Conservation (phyloP, 768 basidiomycete species). For the Paxillus rubicundulus region DNA sequence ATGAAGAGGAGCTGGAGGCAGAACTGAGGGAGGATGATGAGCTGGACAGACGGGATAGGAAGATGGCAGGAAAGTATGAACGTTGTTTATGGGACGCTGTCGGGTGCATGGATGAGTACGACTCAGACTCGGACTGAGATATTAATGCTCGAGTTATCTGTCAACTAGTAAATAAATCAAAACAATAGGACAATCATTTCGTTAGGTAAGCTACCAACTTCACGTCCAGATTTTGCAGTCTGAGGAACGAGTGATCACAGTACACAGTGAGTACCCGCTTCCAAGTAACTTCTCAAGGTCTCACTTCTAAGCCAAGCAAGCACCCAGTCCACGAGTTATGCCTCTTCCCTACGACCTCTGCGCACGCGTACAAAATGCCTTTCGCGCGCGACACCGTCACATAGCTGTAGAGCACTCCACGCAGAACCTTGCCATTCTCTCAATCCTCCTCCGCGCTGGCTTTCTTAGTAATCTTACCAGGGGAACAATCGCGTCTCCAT, state of each 20-base stretch:
- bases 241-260: too few relatives aligned
- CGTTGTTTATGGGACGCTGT: slow-evolving; percentile 40
- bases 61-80: slow-evolving; percentile 37
- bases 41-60: slow-evolving; percentile 38
- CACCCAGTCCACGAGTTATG: too few relatives aligned
- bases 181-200: not conserved
- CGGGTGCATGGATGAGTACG: slow-evolving; percentile 22
- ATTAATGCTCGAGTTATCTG: not conserved
- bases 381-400: slow-evolving; percentile 71
- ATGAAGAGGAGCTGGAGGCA: slow-evolving; percentile 35
- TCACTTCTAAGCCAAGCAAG: slow-evolving; percentile 23
- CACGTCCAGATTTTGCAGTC: too few relatives aligned
- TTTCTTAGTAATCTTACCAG: slow-evolving; percentile 83
- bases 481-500: slow-evolving; percentile 64
- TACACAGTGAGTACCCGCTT: too few relatives aligned
- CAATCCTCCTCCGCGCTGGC: slow-evolving; percentile 88
- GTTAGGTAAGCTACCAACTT: too few relatives aligned
- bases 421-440: slow-evolving; percentile 89
- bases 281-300: slow-evolving; percentile 16
- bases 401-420: slow-evolving; percentile 80
- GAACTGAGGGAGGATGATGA: slow-evolving; percentile 45
- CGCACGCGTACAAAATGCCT: slow-evolving; percentile 6
- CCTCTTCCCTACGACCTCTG: too few relatives aligned
- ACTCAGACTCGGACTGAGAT: not conserved
- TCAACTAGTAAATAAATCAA: not conserved